phyloP scores from a whole-genome alignment of 495 filamentous ascomycete species.

The Lophiostoma macrostomum region DNA sequence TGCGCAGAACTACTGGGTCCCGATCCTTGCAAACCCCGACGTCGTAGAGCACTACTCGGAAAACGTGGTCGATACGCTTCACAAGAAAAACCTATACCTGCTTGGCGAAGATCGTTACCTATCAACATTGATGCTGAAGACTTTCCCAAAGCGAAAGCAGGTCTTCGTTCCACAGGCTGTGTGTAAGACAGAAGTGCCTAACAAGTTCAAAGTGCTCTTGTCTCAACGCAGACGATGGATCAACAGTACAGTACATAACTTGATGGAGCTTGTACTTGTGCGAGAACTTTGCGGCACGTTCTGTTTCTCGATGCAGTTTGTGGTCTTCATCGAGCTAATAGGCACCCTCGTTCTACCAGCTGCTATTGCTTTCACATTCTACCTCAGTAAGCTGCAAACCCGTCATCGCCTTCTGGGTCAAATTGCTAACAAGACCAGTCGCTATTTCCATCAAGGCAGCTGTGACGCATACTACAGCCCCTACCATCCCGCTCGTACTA shows the following conservation, averaged over 20 bases:
- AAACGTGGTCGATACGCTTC: constrained; percentile 97
- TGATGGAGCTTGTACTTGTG: constrained; percentile 95
- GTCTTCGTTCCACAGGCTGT: constrained; percentile 98
- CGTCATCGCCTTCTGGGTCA: too few species aligned
- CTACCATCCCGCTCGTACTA: constrained; percentile 87
- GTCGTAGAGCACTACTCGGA: constrained; percentile 99
- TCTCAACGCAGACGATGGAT: constrained; percentile 97
- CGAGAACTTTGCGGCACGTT: constrained; percentile 97
- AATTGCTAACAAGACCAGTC: too few species aligned
- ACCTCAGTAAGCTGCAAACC: constrained; percentile 88
- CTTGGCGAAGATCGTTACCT: constrained; percentile 97
- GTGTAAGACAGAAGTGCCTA: constrained; percentile 96
- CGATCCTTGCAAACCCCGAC: constrained; percentile 96
- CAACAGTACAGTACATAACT: constrained; percentile 98
- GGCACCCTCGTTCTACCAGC: constrained; percentile 93
- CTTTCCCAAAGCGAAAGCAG: constrained; percentile 98
- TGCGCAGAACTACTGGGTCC: constrained; percentile 98
- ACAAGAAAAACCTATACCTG: constrained; percentile 95
- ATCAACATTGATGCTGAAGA: constrained; percentile 95
- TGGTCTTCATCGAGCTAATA: constrained; percentile 92
- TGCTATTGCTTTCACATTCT: constrained; percentile 94
- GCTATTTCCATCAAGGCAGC: constrained; percentile 84
- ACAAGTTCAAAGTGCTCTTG: constrained; percentile 85
- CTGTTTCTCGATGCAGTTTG: constrained; percentile 99
- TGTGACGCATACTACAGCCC: constrained; percentile 46